Percentiles rank a stretch among this genome's conserved stretches.
phyloP scores from a whole-genome alignment of 148 eudicot genomes.

The Silene latifolia region DNA sequence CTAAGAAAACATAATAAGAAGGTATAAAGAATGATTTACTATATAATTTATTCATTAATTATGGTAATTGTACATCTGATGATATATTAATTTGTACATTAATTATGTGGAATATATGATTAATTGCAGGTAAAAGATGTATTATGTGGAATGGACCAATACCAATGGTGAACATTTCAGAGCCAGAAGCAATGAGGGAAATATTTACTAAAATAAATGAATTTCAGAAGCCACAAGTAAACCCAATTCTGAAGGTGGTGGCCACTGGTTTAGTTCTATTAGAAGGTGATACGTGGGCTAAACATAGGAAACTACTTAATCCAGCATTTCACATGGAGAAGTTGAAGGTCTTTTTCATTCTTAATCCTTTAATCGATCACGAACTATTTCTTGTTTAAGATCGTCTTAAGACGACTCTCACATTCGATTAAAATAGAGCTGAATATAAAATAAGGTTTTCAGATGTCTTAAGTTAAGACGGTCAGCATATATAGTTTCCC shows the following conservation, averaged over 20 bases:
- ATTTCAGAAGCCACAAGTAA: conserved; percentile 23
- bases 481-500: no score
- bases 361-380: neutral
- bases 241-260: conserved; percentile 24
- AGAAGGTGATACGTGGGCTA: conserved; percentile 39
- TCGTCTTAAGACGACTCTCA: no score
- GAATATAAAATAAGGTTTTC: no score
- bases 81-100: no score
- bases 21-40: no score
- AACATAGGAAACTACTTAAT: conserved; percentile 30
- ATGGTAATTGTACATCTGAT: no score
- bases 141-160: conserved; percentile 33
- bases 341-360: conserved; percentile 18
- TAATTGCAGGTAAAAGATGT: conserved; percentile 23
- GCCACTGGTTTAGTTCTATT: conserved; percentile 19
- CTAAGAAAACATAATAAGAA: no score
- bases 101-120: no score
- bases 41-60: no score
- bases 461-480: no score
- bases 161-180: conserved; percentile 27
- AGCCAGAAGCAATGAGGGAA: conserved; percentile 32
- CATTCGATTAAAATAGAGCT: no score
- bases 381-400: no score
- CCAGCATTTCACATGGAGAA: conserved; percentile 39
- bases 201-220: conserved; percentile 19